A percentile compares a stretch with the other conserved stretches of the same genome.
Evolutionary conservation across 108 stramenopile genomes (phyloP).

Genomic region (Aurantiochytrium sp.): DNA sequence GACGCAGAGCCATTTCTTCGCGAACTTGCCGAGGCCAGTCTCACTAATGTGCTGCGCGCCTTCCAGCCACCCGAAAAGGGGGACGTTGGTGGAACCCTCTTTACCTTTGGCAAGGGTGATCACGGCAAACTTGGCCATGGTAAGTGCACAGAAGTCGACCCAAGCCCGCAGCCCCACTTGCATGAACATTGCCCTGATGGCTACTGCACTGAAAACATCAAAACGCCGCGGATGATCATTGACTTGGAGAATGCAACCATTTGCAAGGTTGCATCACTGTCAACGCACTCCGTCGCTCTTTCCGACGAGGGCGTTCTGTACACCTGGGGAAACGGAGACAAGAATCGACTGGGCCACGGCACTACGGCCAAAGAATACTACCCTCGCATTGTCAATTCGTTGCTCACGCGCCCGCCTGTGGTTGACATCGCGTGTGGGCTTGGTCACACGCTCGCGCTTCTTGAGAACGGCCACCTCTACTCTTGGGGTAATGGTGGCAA

Average conservation of each 20-base stretch:
- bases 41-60: neutral
- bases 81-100: neutral
- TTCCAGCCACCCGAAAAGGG: constrained; percentile 2
- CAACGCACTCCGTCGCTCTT: constrained; percentile 35
- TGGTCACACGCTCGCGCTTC: constrained; percentile 40
- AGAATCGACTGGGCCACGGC: constrained; percentile 42
- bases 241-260: neutral
- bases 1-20: neutral
- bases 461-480: constrained; percentile 37
- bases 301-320: constrained; percentile 35
- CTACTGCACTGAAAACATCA: constrained; percentile 7
- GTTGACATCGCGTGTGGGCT: constrained; percentile 44
- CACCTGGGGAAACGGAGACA: constrained; percentile 46
- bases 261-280: neutral
- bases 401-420: neutral
- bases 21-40: neutral
- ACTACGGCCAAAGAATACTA: neutral
- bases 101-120: neutral
- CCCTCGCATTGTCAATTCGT: neutral
- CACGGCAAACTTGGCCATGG: constrained; percentile 8
- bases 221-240: neutral
- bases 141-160: neutral
- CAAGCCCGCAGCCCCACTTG: neutral
- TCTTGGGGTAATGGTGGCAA: constrained; percentile 40
- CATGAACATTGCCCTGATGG: constrained; percentile 1